Conservation (phyloP, 164 flowering plant genomes). For the Protea cynaroides region DNA sequence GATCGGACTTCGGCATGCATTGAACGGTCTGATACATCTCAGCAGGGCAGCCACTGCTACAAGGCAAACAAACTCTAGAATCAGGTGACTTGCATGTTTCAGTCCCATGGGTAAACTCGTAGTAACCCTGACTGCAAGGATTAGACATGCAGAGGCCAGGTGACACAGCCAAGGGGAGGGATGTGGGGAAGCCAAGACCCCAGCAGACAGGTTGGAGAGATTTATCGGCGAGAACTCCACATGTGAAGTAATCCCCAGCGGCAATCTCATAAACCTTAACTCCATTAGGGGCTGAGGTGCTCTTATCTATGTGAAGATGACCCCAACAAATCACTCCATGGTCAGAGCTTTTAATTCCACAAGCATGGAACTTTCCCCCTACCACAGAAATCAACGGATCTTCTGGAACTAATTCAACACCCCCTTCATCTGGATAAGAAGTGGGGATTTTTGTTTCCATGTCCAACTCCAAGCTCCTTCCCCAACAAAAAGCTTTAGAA, state of each 20-base stretch:
- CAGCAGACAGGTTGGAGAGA: slow-evolving; percentile 70
- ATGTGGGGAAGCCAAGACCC: slow-evolving; percentile 71
- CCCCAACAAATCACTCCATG: slow-evolving; percentile 85
- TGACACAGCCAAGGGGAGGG: slow-evolving; percentile 73
- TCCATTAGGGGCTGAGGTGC: slow-evolving; percentile 59
- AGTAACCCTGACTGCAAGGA: slow-evolving; percentile 56
- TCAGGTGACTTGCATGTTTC: slow-evolving; percentile 43
- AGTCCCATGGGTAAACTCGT: slow-evolving; percentile 37
- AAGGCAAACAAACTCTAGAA: slow-evolving; percentile 63
- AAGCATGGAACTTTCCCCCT: slow-evolving; percentile 89
- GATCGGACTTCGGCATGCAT: slow-evolving; percentile 46
- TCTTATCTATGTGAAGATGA: slow-evolving; percentile 43
- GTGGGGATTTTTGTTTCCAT: slow-evolving; percentile 40
- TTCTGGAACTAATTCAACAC: slow-evolving; percentile 53
- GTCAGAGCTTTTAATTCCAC: slow-evolving; percentile 68
- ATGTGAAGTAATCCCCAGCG: slow-evolving; percentile 92
- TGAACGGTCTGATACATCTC: slow-evolving; percentile 52
- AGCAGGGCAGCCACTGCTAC: slow-evolving; percentile 52
- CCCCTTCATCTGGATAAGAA: slow-evolving; percentile 31
- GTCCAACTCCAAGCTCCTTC: slow-evolving; percentile 54
- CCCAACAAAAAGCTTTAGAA: slow-evolving; percentile 78
- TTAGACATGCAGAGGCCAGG: slow-evolving; percentile 57
- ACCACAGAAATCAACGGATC: slow-evolving; percentile 61
- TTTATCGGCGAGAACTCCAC: slow-evolving; percentile 64
- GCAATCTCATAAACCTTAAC: slow-evolving; percentile 60